Evolutionary conservation across 495 filamentous ascomycete species (phyloP).

Genomic region (Aspergillus ostianus): DNA sequence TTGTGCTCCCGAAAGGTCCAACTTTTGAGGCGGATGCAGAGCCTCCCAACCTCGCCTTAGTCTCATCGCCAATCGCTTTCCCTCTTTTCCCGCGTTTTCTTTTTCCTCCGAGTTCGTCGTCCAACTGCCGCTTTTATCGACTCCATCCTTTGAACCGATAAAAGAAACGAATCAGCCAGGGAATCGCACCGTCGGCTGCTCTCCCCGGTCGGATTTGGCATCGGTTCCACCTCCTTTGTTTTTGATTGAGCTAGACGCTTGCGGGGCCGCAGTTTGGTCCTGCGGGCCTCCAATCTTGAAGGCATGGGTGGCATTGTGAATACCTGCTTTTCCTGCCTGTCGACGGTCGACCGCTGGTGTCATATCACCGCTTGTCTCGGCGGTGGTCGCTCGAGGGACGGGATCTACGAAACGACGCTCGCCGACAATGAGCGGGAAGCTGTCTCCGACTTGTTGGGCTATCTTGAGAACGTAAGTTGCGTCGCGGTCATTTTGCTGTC

Average conservation of each 20-base stretch:
- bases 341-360: slow-evolving; percentile 47
- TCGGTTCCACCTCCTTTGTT: slow-evolving; percentile 16
- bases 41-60: slow-evolving; percentile 17
- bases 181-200: slow-evolving; percentile 2
- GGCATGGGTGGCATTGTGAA: slow-evolving; percentile 45
- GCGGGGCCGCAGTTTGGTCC: slow-evolving; percentile 30
- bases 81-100: slow-evolving; percentile 8
- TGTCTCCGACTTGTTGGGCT: slow-evolving; percentile 90
- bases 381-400: slow-evolving; percentile 83
- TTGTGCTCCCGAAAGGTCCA: slow-evolving; percentile 13
- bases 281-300: slow-evolving; percentile 30
- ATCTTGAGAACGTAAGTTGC: slow-evolving; percentile 84
- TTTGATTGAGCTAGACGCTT: slow-evolving; percentile 19
- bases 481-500: not conserved
- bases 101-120: slow-evolving; percentile 4
- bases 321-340: slow-evolving; percentile 45
- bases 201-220: slow-evolving; percentile 8
- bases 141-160: not conserved
- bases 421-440: slow-evolving; percentile 97
- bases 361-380: slow-evolving; percentile 48
- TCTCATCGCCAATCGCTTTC: slow-evolving; percentile 17
- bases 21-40: slow-evolving; percentile 17
- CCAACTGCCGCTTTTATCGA: not conserved
- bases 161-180: not conserved
- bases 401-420: slow-evolving; percentile 90